Percentiles rank a stretch among this genome's conserved stretches.
Conservation (phyloP, 2,329 filamentous ascomycete species). For the Alternaria dauci region DNA sequence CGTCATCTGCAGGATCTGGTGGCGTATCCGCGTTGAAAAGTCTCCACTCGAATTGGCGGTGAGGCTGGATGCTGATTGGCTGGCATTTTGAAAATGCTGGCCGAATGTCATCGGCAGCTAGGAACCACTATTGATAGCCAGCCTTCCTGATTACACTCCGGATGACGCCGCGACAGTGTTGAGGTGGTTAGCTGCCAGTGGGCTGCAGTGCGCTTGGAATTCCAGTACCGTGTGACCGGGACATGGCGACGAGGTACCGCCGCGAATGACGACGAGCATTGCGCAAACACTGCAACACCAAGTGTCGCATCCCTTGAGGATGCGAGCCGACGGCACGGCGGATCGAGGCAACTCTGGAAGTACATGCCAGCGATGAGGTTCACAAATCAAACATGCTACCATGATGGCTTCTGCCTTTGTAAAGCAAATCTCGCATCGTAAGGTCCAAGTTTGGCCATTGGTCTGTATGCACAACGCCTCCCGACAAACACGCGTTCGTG, state of each 20-base stretch:
- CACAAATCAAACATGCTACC: constrained; percentile 15
- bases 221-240: not conserved
- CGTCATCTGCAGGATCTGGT: constrained; percentile 39
- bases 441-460: constrained; percentile 5
- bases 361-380: not conserved
- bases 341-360: constrained; percentile 6
- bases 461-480: constrained; percentile 9
- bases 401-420: not conserved
- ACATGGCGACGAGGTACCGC: not conserved
- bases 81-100: constrained; percentile 32
- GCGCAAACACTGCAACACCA: constrained; percentile 5
- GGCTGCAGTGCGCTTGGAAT: not conserved
- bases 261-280: constrained; percentile 2
- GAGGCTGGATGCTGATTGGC: constrained; percentile 43
- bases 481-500: constrained; percentile 30
- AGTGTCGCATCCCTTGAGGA: not conserved
- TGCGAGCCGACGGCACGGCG: constrained; percentile 6
- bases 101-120: constrained; percentile 26
- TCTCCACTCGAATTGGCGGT: constrained; percentile 46
- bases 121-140: constrained; percentile 27
- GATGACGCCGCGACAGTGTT: constrained; percentile 16
- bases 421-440: constrained; percentile 8
- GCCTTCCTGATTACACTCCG: constrained; percentile 26
- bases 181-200: not conserved
- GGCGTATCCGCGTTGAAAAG: constrained; percentile 38